Base-by-base conservation (phyloP, 108 stramenopile genomes). In the Pseudonitzschia pungens region DNA sequence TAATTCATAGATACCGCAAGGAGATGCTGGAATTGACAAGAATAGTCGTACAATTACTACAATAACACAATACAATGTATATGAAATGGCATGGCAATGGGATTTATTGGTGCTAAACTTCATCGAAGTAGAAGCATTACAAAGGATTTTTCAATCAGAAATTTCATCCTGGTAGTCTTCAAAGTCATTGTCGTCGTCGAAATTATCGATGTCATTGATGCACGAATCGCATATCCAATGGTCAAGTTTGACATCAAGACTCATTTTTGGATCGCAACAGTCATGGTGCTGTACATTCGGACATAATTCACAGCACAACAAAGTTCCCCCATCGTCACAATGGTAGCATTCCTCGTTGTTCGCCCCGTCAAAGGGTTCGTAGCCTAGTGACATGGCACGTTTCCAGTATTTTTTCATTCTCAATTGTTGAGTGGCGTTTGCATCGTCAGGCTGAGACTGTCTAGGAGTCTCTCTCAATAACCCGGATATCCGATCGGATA, bases 221-320 rank as follows among this genome's bases (percentile, higher is more conserved):
- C 79, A 80, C 2, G 64, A 48, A 51, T 80, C 73, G 45, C 79
- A 80, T 8, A 80, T 45, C 69, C 68, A 80, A 43, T 54, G 54
- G 10, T 24, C 58, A 15, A 72, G 33, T 26, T 58, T 71, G 14
- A 45, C 43, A 41, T 60, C 41, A 27, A 21, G 40, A 14, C 44
- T 48, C 10, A 69, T 16, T 11, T 36, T 40, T 26, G 69, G 73
- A 32, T 60, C 63, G 48, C 69, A 67, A 52, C 83, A 84, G 18
- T 70, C 28, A 10, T 33, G 40, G 52, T 84, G 83, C 48, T 77
- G 76, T 1, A 74, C 79, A 31, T 76, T 80, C n/a, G 66, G 51
- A 57, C 83, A 84, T 29, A 77, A 69, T 40, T 77, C 79, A 43
- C 83, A 84, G 41, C 77, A 74, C 5, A 80, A 40, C 53, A 84